phyloP scores from a whole-genome alignment of 1,284 basidiomycete genomes.

The Cutaneotrichosporon spelunceum region DNA sequence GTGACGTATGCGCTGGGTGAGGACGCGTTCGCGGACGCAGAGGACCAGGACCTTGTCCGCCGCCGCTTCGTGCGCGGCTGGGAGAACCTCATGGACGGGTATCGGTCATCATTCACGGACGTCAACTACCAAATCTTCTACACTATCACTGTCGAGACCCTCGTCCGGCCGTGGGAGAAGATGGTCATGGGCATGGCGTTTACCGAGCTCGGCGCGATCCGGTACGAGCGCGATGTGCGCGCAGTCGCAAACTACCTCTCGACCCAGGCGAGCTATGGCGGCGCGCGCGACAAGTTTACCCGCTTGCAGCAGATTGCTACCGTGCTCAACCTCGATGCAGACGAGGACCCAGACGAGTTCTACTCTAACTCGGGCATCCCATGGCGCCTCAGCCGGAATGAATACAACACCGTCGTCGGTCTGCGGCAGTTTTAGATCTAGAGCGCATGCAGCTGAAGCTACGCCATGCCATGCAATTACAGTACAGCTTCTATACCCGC shows the following conservation, averaged over 20 bases:
- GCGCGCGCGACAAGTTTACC: conserved; percentile 84
- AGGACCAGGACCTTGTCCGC: conserved; percentile 77
- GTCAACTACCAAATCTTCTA: conserved; percentile 83
- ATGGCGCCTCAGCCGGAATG: conserved; percentile 75
- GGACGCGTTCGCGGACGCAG: conserved; percentile 74
- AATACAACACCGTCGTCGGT: conserved; percentile 67
- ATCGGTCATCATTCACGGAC: conserved; percentile 74
- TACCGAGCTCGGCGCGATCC: conserved; percentile 94
- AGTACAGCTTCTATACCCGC: conserved; percentile 3
- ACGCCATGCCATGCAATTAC: conserved; percentile 8
- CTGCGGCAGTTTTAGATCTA: conserved; percentile 52
- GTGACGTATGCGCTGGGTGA: conserved; percentile 85
- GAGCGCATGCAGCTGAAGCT: background rate
- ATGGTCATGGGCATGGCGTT: conserved; percentile 75
- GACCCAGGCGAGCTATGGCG: conserved; percentile 79
- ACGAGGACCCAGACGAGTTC: conserved; percentile 87
- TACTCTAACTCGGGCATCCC: conserved; percentile 87
- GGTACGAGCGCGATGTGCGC: conserved; percentile 90
- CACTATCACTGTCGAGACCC: conserved; percentile 73
- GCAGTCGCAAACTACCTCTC: conserved; percentile 77
- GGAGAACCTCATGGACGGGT: conserved; percentile 78
- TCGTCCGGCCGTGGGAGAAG: conserved; percentile 92
- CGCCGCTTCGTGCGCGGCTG: conserved; percentile 82
- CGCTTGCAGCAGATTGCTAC: conserved; percentile 91
- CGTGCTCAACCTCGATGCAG: conserved; percentile 81